Percentiles rank a stretch among this genome's conserved stretches.
Evolutionary conservation across 2,329 filamentous ascomycete species (phyloP).

Genomic region (Onygena corvina): DNA sequence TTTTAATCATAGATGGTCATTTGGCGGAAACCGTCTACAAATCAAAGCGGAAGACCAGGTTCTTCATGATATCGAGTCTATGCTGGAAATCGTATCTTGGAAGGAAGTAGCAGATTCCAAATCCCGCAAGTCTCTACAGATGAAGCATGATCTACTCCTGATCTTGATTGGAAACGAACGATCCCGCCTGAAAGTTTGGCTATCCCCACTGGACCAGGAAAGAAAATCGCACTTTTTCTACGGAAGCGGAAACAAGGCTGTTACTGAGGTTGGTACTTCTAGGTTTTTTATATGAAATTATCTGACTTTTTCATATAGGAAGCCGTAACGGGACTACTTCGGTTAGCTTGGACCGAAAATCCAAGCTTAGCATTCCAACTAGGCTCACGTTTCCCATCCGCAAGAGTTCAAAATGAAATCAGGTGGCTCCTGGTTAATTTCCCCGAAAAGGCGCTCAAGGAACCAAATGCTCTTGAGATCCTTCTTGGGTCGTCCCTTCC

Average conservation of each 20-base stretch:
- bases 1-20: slow-evolving; percentile 59
- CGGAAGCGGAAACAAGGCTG: slow-evolving; percentile 25
- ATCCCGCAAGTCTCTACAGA: slow-evolving; percentile 53
- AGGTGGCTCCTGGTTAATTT: slow-evolving; percentile 69
- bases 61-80: slow-evolving; percentile 59
- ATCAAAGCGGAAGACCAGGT: slow-evolving; percentile 83
- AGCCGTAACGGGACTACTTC: slow-evolving; percentile 52
- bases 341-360: slow-evolving; percentile 75
- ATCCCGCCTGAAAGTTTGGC: slow-evolving; percentile 74
- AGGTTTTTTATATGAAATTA: neutral
- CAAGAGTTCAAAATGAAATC: slow-evolving; percentile 60
- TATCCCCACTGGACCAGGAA: slow-evolving; percentile 62
- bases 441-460: slow-evolving; percentile 67
- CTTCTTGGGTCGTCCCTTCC: slow-evolving; percentile 68
- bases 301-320: slow-evolving; percentile 9
- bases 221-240: slow-evolving; percentile 42
- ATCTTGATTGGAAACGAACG: slow-evolving; percentile 76
- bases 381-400: slow-evolving; percentile 62
- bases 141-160: slow-evolving; percentile 73
- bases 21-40: slow-evolving; percentile 85
- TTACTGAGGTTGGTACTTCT: slow-evolving; percentile 9
- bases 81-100: slow-evolving; percentile 52
- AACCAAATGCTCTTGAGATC: slow-evolving; percentile 72
- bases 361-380: slow-evolving; percentile 82
- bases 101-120: slow-evolving; percentile 39